phyloP scores from a whole-genome alignment of 2,329 filamentous ascomycete genomes.

The Eurotiales sp. region DNA sequence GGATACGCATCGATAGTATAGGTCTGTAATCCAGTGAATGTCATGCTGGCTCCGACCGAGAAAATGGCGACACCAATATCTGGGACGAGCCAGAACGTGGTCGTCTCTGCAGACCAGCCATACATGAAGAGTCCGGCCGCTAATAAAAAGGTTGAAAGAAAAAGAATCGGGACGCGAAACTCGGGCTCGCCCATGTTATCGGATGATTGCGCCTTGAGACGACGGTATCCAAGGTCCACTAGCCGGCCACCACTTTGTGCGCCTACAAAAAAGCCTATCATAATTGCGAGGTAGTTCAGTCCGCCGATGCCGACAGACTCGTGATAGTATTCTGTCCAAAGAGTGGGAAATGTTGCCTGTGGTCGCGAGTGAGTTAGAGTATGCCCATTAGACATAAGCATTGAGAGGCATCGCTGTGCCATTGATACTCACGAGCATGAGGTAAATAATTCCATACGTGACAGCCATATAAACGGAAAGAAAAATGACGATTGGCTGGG shows the following conservation, averaged over 20 bases:
- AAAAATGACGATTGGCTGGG: neutral
- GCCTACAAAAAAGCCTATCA: neutral
- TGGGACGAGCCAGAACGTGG: neutral
- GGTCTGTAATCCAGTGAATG: neutral
- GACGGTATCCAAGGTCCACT: neutral
- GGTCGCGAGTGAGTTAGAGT: neutral
- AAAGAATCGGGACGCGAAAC: neutral
- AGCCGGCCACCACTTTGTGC: neutral
- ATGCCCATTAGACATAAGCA: neutral
- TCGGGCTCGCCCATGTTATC: neutral
- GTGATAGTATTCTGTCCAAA: neutral
- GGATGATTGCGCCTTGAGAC: neutral
- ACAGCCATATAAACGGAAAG: neutral
- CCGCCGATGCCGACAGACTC: neutral
- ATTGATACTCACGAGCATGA: neutral
- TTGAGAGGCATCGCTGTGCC: neutral
- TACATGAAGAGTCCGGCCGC: neutral
- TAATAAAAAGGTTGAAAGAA: neutral
- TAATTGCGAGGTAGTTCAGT: neutral
- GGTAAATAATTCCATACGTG: neutral
- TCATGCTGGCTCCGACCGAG: neutral
- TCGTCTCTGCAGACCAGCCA: neutral
- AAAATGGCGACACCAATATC: neutral
- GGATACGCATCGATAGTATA: neutral
- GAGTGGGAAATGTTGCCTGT: neutral